Percentiles rank a stretch among this genome's conserved stretches.
Conservation (phyloP, 2,329 filamentous ascomycete genomes). For the Talaromyces sp. region DNA sequence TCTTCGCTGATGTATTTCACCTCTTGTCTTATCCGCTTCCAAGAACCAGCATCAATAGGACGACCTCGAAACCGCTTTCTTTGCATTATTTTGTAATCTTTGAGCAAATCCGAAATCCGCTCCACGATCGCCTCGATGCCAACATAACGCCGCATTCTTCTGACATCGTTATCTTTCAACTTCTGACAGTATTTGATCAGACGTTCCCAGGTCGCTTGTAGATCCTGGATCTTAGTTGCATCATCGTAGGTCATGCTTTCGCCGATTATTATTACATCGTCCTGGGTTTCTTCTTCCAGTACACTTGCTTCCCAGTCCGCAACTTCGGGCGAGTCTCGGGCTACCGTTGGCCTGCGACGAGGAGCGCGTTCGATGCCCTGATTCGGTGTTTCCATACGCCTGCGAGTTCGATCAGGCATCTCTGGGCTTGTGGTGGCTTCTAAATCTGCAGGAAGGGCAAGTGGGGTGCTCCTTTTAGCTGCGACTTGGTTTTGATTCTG, state of each 20-base stretch:
- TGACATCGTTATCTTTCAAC: background rate
- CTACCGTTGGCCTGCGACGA: background rate
- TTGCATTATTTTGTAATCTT: conserved; percentile 16
- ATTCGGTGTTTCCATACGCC: background rate
- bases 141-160: background rate
- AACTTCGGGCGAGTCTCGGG: background rate
- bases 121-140: background rate
- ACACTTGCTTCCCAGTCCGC: conserved; percentile 9
- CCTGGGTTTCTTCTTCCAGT: background rate
- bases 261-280: background rate
- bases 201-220: conserved; percentile 11
- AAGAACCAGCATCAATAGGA: background rate
- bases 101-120: background rate
- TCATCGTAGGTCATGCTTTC: background rate
- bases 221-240: conserved; percentile 3
- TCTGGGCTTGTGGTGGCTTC: background rate
- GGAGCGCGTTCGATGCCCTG: background rate
- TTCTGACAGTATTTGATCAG: background rate
- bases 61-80: conserved; percentile 2
- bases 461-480: background rate
- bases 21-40: background rate
- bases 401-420: background rate
- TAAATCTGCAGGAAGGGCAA: background rate
- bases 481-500: background rate
- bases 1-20: conserved; percentile 3